Conservation (phyloP, 2,329 filamentous ascomycete species). For the Xylaria digitata region DNA sequence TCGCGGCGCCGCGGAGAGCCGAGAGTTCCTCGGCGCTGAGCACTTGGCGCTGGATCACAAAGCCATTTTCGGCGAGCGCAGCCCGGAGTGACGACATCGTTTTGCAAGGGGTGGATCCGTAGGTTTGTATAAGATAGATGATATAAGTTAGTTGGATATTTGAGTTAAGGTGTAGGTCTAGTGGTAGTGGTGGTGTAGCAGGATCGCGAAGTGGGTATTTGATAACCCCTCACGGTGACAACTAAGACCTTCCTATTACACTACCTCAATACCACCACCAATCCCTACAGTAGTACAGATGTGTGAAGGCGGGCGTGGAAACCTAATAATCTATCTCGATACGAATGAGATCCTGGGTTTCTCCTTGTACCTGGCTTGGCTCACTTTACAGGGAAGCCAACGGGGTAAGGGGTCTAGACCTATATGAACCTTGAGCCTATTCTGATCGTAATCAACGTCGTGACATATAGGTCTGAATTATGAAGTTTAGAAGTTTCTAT, state of each 20-base stretch:
- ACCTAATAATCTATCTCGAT: not conserved
- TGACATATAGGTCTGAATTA: not conserved
- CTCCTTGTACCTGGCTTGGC: not conserved
- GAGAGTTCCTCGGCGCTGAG: constrained; percentile 67
- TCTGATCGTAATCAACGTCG: not conserved
- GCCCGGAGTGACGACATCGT: constrained; percentile 32
- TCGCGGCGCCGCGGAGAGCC: constrained; percentile 69
- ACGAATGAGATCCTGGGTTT: not conserved
- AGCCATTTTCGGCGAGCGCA: constrained; percentile 69
- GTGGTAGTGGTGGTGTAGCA: not conserved
- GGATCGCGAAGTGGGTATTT: not conserved
- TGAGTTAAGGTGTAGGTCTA: not conserved
- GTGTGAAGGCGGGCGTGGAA: not conserved
- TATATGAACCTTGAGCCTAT: not conserved
- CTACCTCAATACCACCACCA: not conserved
- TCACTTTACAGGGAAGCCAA: constrained; percentile 2
- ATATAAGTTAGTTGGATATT: not conserved
- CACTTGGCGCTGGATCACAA: constrained; percentile 76
- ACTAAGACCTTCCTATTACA: not conserved
- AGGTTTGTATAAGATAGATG: too few relatives aligned
- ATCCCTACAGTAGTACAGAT: not conserved
- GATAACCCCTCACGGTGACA: not conserved
- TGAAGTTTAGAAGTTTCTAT: not conserved
- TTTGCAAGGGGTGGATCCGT: too few relatives aligned
- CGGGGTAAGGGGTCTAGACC: not conserved